Percentiles rank a stretch among this genome's conserved stretches.
Conservation (phyloP, 1,284 basidiomycete species). For the Ganoderma leucocontextum region DNA sequence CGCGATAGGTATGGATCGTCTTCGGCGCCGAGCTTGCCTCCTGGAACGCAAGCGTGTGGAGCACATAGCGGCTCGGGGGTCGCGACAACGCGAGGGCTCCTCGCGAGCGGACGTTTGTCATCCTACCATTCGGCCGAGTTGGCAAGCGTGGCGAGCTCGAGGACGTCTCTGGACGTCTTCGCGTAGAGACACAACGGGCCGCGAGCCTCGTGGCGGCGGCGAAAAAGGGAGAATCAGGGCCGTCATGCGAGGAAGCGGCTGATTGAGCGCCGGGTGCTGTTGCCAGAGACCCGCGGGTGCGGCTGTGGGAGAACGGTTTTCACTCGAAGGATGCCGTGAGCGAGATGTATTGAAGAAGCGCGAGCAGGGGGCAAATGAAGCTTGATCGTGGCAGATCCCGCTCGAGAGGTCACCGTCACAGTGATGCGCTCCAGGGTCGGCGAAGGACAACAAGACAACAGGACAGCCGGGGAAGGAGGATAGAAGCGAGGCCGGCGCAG, state of each 20-base stretch:
- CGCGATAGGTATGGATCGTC: background rate
- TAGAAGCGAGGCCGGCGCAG: background rate
- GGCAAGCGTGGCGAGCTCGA: background rate
- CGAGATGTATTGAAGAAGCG: slow-evolving; percentile 1
- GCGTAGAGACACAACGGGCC: background rate
- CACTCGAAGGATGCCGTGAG: background rate
- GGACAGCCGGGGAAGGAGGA: slow-evolving; percentile 1
- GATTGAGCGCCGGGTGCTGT: background rate
- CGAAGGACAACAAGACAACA: background rate
- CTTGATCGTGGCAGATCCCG: slow-evolving; percentile 13
- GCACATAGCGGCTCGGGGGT: background rate
- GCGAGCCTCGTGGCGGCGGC: slow-evolving; percentile 17
- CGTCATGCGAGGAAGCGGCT: background rate
- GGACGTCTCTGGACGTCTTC: background rate
- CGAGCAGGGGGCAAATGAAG: background rate
- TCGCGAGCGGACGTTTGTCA: background rate
- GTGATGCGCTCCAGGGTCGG: slow-evolving; percentile 1
- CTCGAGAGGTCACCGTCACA: slow-evolving; percentile 2
- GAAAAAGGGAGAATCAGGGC: slow-evolving; percentile 13
- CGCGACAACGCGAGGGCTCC: background rate
- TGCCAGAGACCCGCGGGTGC: background rate
- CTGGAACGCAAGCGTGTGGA: background rate
- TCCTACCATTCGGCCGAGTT: background rate
- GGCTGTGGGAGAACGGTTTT: slow-evolving; percentile 1
- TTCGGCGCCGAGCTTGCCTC: background rate